phyloP scores from a whole-genome alignment of 2,329 filamentous ascomycete genomes.

The Fragosphaeria purpurea region DNA sequence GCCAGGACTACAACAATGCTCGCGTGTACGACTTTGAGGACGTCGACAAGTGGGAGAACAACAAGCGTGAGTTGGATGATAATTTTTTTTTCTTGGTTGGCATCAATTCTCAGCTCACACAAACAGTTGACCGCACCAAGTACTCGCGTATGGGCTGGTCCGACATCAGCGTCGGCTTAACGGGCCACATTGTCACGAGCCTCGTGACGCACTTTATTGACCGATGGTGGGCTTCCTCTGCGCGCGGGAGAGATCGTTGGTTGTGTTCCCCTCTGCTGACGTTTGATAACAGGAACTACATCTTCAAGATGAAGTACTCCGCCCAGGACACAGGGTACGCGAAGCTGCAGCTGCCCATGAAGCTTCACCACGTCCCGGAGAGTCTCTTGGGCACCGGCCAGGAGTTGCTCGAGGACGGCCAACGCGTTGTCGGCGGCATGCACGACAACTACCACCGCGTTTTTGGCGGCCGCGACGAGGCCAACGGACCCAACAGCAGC shows the following conservation, averaged over 20 bases:
- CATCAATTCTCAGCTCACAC: background rate
- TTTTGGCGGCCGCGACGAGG: conserved; percentile 21
- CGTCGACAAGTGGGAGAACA: conserved; percentile 70
- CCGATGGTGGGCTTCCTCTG: conserved; percentile 48
- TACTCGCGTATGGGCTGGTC: conserved; percentile 89
- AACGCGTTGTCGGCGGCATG: conserved; percentile 20
- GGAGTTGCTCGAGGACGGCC: conserved; percentile 16
- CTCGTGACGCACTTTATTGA: conserved; percentile 71
- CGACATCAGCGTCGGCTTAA: conserved; percentile 69
- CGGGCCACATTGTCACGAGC: conserved; percentile 65
- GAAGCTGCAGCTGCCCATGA: conserved; percentile 27
- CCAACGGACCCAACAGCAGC: conserved; percentile 16
- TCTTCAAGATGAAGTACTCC: conserved; percentile 72
- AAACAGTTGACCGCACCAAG: conserved; percentile 59
- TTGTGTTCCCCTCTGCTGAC: background rate
- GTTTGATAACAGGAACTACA: conserved; percentile 56
- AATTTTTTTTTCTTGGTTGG: background rate
- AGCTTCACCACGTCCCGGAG: conserved; percentile 10
- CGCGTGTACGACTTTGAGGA: conserved; percentile 72
- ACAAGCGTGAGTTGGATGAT: conserved; percentile 47
- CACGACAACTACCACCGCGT: conserved; percentile 27
- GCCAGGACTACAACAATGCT: conserved; percentile 90
- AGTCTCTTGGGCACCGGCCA: conserved; percentile 11
- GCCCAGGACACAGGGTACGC: conserved; percentile 36
- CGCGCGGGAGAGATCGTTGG: background rate